Base-by-base conservation (phyloP, 2,329 filamentous ascomycete genomes). In the Fusarium chlamydosporum region DNA sequence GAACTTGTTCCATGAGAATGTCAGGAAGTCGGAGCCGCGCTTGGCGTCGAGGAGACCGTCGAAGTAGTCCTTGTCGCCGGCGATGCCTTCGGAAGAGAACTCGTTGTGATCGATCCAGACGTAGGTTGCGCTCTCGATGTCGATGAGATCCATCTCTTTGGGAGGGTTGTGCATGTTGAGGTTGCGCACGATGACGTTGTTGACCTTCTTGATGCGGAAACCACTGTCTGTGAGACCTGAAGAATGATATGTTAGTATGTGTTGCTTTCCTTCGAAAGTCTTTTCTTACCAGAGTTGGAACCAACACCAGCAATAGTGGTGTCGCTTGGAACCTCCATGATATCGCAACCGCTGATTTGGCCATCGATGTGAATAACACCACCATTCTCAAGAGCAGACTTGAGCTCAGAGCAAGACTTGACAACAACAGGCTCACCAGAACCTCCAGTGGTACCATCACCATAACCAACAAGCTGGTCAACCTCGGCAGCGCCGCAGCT, bases 21-120 rank as follows among this genome's bases (percentile, higher is more conserved):
- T 86, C 55, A 87, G 76, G 72, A 79, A 88, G 78, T 89, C 86
- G 4, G 83, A 80, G 26, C 81, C 86, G 70, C 87, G 85, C 60
- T 84, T 88, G 40, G 88, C 79, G 64, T 89, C 87, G 38, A 86
- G 76, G 1, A 88, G 81, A n/a, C 86, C 86, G 57, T 89, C 87
- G 74, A 86, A 89, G 77, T 85, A 86, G 76, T 89, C 86, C 76
- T 89, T 89, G 78, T 82, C 83, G 66, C 88, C 82, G 56, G 83
- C 78, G 31, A 74, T 73, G 70, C 88, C 83, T 10, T 82, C 83
- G 2, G 70, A 54, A 0, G 82, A 86, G 31, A 88, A 79, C 56
- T 89, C 86, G 70, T 82, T 81, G 76, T 88, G 86, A 74, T 89
- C 87, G 41, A 88, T 79, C 86, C 86, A 89, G 68, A 83, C 74